phyloP scores from a whole-genome alignment of 2,329 filamentous ascomycete species.

The Boeremia exigua region DNA sequence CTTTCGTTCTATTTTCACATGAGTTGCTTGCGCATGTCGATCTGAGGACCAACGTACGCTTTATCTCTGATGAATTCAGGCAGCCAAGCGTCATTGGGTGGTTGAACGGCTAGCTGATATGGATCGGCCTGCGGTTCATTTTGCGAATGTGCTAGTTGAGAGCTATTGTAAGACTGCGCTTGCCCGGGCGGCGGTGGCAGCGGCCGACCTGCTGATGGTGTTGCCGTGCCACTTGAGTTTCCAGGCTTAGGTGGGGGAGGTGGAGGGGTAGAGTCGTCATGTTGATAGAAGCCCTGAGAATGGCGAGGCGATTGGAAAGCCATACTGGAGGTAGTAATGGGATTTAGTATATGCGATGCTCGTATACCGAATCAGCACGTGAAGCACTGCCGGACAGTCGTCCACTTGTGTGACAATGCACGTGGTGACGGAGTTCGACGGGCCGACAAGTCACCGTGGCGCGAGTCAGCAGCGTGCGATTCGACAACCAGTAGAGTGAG shows the following conservation, averaged over 20 bases:
- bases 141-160: slow-evolving; percentile 28
- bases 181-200: slow-evolving; percentile 52
- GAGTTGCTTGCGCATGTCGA: slow-evolving; percentile 19
- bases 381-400: neutral
- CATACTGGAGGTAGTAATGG: slow-evolving; percentile 29
- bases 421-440: slow-evolving; percentile 6
- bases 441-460: neutral
- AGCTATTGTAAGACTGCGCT: slow-evolving; percentile 30
- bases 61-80: slow-evolving; percentile 79
- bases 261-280: slow-evolving; percentile 54
- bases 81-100: slow-evolving; percentile 73
- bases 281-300: slow-evolving; percentile 47
- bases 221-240: slow-evolving; percentile 51
- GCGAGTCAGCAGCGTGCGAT: slow-evolving; percentile 8
- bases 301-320: slow-evolving; percentile 48
- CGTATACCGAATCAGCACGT: slow-evolving; percentile 1
- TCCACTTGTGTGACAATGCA: slow-evolving; percentile 1
- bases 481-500: neutral
- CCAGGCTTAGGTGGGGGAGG: slow-evolving; percentile 56
- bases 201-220: slow-evolving; percentile 52
- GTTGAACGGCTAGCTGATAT: slow-evolving; percentile 28
- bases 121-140: slow-evolving; percentile 24
- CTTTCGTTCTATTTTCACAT: slow-evolving; percentile 67
- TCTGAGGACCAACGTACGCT: slow-evolving; percentile 64
- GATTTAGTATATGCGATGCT: neutral